Base-by-base conservation (phyloP, 2,329 filamentous ascomycete species). In the Phyllosticta citrichinensis region DNA sequence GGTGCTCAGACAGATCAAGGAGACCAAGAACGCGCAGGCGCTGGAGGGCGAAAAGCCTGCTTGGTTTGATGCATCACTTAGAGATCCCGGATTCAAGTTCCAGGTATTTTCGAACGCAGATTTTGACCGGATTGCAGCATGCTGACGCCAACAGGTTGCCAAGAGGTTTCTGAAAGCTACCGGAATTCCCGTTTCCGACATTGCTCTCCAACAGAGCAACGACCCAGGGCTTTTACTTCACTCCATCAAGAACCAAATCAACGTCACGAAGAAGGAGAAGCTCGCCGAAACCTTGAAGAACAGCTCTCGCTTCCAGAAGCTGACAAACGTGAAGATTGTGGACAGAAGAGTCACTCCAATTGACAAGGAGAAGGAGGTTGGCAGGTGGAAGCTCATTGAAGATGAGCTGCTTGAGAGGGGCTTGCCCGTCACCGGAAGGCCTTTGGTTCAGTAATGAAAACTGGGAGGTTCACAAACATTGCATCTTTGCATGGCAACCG, bases 151-250 rank as follows among this genome's bases (percentile, higher is more conserved):
- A 35, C 66, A 97, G 92, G 81, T 94, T 65, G 77, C 86, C 68
- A 96, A 96, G 76, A 87, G 90, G 62, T 77, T 91, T 63, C 84
- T 87, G 72, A 88, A 94, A 72, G 80, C 96, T 63, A 92, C 87
- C n/a, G 89, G 90, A 63, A 83, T 86, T 63, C 82, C 84, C 62
- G 79, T 96, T 65, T 80, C 88, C 17, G 93, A 97, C 74, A 78
- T 83, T 55, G 81, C 82, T 66, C 81, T 95, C 22, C 68, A 71
- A 52, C 65, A 67, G 17, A 64, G 70, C 59, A 65, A 64, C 25
- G 76, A 73, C 11, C 68, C 78, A 17, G 68, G 66, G 25, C 71
- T 73, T 53, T 66, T 79, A 14, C 75, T 74, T 63, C 14, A 5
- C 47, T 25, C 2, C 20, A 27, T 55, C 24, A 14, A 12, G 12